phyloP scores from a whole-genome alignment of 2,329 filamentous ascomycete species.

The Epichloe amarillans region DNA sequence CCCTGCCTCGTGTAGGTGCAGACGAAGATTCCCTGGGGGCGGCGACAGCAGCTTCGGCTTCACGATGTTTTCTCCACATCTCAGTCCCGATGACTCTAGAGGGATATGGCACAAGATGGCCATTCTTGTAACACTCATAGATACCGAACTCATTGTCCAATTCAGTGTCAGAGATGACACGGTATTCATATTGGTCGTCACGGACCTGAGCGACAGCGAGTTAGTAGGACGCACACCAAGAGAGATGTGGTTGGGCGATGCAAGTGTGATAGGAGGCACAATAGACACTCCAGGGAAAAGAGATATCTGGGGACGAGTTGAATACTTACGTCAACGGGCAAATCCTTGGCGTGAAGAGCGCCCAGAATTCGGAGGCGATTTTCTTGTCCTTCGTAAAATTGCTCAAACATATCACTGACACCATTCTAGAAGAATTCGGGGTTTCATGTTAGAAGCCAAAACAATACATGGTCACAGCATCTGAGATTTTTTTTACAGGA shows the following conservation, averaged over 20 bases:
- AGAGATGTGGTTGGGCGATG: background rate
- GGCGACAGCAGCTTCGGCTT: constrained; percentile 24
- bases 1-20: constrained; percentile 17
- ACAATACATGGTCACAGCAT: background rate
- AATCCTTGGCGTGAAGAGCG: constrained; percentile 26
- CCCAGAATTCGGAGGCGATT: constrained; percentile 32
- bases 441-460: background rate
- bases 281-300: constrained; percentile 1
- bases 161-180: constrained; percentile 30
- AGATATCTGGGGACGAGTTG: background rate
- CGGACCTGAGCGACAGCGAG: constrained; percentile 17
- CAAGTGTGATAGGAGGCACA: background rate
- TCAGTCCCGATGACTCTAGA: constrained; percentile 29
- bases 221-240: constrained; percentile 6
- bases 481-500: constrained; percentile 5
- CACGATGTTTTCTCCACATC: constrained; percentile 25
- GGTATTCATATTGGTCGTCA: constrained; percentile 33
- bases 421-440: constrained; percentile 18
- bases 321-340: constrained; percentile 36
- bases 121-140: constrained; percentile 28
- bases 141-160: constrained; percentile 29
- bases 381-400: constrained; percentile 32
- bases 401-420: constrained; percentile 24
- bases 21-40: constrained; percentile 13
- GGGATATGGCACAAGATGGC: constrained; percentile 31